These are phyloP conservation scores for Claviceps capensis DNA, from an alignment of 2,329 filamentous ascomycete species.

Conservation along the genomic window DNA sequence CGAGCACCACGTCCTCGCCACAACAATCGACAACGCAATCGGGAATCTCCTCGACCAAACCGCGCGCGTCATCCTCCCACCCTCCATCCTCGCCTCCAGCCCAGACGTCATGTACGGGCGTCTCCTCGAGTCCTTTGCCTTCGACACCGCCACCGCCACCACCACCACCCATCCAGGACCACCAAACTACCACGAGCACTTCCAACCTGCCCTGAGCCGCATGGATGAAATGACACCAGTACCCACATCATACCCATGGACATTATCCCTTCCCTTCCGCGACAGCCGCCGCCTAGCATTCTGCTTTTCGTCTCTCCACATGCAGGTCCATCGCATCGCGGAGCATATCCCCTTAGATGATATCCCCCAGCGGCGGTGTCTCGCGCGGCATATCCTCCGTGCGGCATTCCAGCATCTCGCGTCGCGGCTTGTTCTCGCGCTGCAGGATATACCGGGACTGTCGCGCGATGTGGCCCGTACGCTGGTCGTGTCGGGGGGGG, in stretches of 20 bases:
- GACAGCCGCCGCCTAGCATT: conserved; percentile 46
- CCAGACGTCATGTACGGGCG: conserved; percentile 67
- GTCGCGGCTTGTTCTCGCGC: conserved; percentile 56
- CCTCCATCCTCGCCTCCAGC: conserved; percentile 35
- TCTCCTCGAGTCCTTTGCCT: conserved; percentile 67
- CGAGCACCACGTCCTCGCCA: conserved; percentile 59
- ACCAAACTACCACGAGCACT: conserved; percentile 26
- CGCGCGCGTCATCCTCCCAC: conserved; percentile 62
- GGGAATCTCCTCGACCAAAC: conserved; percentile 85
- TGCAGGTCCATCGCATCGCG: conserved; percentile 33
- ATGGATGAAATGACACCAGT: conserved; percentile 40
- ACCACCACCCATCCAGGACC: conserved; percentile 13
- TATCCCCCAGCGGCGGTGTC: conserved; percentile 46
- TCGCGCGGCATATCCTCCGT: conserved; percentile 65
- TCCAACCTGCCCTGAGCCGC: conserved; percentile 43
- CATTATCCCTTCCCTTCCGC: conserved; percentile 52
- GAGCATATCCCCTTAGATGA: conserved; percentile 27
- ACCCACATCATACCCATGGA: conserved; percentile 40
- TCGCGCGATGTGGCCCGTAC: conserved; percentile 26
- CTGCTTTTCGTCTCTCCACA: conserved; percentile 59
- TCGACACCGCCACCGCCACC: conserved; percentile 31
- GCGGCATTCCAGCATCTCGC: conserved; percentile 79
- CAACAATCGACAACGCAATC: conserved; percentile 68
- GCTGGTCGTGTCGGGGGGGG: conserved; percentile 78
- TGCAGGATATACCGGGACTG: conserved; percentile 27